These are phyloP conservation scores for Thinopyrum obtusiflorum DNA, from an alignment of 202 grass and related monocot species.

Conservation along the genomic window DNA sequence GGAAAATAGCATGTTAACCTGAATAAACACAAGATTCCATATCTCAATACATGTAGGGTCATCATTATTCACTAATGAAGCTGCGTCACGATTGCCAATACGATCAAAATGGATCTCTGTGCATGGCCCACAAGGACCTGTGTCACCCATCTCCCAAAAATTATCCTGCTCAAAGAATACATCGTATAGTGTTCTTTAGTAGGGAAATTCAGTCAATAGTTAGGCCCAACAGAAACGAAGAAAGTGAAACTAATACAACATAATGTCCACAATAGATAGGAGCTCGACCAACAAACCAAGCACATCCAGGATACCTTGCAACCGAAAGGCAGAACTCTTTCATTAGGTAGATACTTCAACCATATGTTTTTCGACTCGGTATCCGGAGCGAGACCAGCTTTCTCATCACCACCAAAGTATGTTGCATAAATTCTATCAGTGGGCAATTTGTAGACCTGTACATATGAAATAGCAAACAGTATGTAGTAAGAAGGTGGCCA, in stretches of 20 bases:
- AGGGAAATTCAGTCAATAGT: background rate
- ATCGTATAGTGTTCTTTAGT: background rate
- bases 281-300: background rate
- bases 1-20: conserved; percentile 46
- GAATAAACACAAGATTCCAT: conserved; percentile 99
- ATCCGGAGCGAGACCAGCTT: conserved; percentile 72
- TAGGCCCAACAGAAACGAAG: background rate
- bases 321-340: conserved; percentile 81
- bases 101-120: conserved; percentile 99
- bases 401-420: conserved; percentile 97
- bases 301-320: conserved; percentile 70
- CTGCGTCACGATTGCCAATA: conserved; percentile 76
- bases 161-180: conserved; percentile 65
- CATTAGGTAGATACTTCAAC: conserved; percentile 70
- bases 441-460: conserved; percentile 87
- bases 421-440: conserved; percentile 91
- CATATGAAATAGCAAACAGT: conserved; percentile 32
- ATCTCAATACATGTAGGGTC: conserved; percentile 97
- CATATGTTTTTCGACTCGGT: conserved; percentile 67
- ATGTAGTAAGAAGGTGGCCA: background rate
- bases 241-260: background rate
- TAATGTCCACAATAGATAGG: background rate
- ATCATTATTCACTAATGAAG: conserved; percentile 92
- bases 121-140: conserved; percentile 96
- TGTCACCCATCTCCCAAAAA: conserved; percentile 99